Evolutionary conservation across 2,329 filamentous ascomycete genomes (phyloP).

Genomic region (Fusarium keratoplasticum): DNA sequence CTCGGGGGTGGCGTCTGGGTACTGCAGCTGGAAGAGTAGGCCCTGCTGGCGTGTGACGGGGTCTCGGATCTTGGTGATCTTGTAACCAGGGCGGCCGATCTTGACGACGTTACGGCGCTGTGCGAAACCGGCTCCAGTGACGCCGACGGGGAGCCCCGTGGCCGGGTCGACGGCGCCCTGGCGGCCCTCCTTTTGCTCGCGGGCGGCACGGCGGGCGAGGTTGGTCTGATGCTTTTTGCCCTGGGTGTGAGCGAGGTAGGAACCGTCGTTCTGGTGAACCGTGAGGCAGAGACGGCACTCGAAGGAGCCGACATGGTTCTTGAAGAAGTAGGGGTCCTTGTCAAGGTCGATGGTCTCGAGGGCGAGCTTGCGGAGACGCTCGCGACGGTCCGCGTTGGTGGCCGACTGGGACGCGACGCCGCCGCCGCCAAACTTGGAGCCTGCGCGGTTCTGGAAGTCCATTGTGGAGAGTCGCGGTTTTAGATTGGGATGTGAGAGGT

Average conservation of each 20-base stretch:
- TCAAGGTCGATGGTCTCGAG: slow-evolving; percentile 99
- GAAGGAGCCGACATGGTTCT: slow-evolving; percentile 98
- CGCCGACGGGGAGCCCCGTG: slow-evolving; percentile 77
- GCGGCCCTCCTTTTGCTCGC: slow-evolving; percentile 91
- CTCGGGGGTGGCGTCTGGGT: slow-evolving; percentile 85
- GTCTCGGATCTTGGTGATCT: slow-evolving; percentile 96
- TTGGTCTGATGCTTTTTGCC: slow-evolving; percentile 99
- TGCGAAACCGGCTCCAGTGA: slow-evolving; percentile 74
- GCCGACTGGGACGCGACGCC: slow-evolving; percentile 94
- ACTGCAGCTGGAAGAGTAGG: slow-evolving; percentile 95
- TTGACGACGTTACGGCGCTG: slow-evolving; percentile 89
- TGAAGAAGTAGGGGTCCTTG: slow-evolving; percentile 99
- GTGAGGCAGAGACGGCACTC: slow-evolving; percentile 97
- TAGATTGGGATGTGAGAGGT: not conserved
- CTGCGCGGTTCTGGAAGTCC: slow-evolving; percentile 90
- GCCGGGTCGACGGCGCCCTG: slow-evolving; percentile 72
- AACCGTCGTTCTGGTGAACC: slow-evolving; percentile 98
- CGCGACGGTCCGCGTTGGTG: slow-evolving; percentile 95
- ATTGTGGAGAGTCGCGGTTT: slow-evolving; percentile 52
- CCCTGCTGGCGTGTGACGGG: slow-evolving; percentile 89
- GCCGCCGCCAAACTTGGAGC: slow-evolving; percentile 97
- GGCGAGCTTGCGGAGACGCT: slow-evolving; percentile 96
- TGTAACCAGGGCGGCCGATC: slow-evolving; percentile 96
- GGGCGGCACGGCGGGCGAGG: slow-evolving; percentile 92
- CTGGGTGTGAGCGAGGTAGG: slow-evolving; percentile 98